Conservation (phyloP, 2,329 filamentous ascomycete genomes). For the Trichoderma harzianum region DNA sequence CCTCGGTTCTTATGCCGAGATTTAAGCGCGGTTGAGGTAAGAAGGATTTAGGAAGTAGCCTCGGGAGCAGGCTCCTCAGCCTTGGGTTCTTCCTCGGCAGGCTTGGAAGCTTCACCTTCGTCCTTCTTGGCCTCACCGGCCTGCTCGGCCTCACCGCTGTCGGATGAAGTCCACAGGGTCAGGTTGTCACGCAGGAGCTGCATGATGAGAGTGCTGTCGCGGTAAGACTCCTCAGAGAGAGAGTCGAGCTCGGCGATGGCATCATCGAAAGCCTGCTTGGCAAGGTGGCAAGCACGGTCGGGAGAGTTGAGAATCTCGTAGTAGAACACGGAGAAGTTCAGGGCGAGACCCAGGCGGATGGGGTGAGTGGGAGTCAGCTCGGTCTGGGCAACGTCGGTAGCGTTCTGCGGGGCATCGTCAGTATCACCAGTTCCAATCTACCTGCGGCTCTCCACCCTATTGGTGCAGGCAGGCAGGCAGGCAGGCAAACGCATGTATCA, state of each 20-base stretch:
- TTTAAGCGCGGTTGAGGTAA: constrained; percentile 36
- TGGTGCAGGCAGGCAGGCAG: background rate
- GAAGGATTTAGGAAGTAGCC: constrained; percentile 51
- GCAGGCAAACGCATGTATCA: background rate
- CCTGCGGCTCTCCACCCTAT: background rate
- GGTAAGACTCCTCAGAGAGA: constrained; percentile 95
- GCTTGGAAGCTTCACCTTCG: constrained; percentile 44
- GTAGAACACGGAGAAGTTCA: constrained; percentile 99
- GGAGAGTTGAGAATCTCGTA: constrained; percentile 99
- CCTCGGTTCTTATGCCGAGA: constrained; percentile 38
- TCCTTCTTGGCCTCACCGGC: constrained; percentile 57
- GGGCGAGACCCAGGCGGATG: constrained; percentile 92
- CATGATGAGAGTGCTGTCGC: constrained; percentile 99
- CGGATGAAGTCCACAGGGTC: constrained; percentile 95
- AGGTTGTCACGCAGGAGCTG: constrained; percentile 98
- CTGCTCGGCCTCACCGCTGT: constrained; percentile 73
- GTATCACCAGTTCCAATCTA: background rate
- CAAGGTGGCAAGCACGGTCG: constrained; percentile 94
- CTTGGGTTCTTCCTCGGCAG: constrained; percentile 44
- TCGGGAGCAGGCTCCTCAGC: constrained; percentile 42
- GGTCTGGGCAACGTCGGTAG: constrained; percentile 96
- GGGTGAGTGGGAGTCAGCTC: constrained; percentile 97
- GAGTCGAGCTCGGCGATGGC: constrained; percentile 98
- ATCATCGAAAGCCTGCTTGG: constrained; percentile 98
- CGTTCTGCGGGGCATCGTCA: constrained; percentile 60